Base-by-base conservation (phyloP, 2,329 filamentous ascomycete genomes). In the Fulvia fulva region DNA sequence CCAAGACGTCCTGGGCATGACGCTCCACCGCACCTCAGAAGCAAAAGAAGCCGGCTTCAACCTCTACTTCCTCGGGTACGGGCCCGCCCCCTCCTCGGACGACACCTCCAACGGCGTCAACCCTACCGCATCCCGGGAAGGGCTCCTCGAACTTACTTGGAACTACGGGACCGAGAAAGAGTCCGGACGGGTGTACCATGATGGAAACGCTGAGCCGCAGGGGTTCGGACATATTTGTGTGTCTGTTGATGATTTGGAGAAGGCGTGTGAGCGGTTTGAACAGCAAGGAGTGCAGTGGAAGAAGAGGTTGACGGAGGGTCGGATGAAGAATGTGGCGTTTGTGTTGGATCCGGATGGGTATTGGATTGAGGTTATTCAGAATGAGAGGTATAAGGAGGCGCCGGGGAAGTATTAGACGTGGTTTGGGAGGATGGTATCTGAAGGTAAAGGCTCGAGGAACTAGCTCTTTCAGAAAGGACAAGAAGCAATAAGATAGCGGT, bases 141-240 rank as follows among this genome's bases (percentile, higher is more conserved):
- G 93, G 0, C 74, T 97, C 37, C 81, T 97, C 5, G 93, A 97
- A 77, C 77, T 97, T 63, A 97, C 93, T 9, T 96, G 89, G 88
- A 87, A 87, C 68, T 85, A 87, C 63, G 84, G 84, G 37, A 93
- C 90, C 0, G 93, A 97, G 77, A 94, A 93, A 71, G 89, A 97
- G 63, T 83, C 86, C 57, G 78, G 78, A 63, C 94, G 96, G 72
- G 83, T 83, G 65, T 99, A 99, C 73, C 93, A 99, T 76, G 87
- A 96, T 67, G 94, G 94, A 37, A 99, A 99, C 74, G 81, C 87
- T 44, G 81, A 96, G 73, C 93, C 93, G 0, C 91, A 97, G 74
- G 94, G 94, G 0, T 97, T 97, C 65, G 92, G 93, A 0, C 92
- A 97, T 70, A 91, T 97, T 61, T 95, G 91, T 71, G 78, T 97